phyloP scores from a whole-genome alignment of 345 rosid genomes.

The Moricandia arvensis region DNA sequence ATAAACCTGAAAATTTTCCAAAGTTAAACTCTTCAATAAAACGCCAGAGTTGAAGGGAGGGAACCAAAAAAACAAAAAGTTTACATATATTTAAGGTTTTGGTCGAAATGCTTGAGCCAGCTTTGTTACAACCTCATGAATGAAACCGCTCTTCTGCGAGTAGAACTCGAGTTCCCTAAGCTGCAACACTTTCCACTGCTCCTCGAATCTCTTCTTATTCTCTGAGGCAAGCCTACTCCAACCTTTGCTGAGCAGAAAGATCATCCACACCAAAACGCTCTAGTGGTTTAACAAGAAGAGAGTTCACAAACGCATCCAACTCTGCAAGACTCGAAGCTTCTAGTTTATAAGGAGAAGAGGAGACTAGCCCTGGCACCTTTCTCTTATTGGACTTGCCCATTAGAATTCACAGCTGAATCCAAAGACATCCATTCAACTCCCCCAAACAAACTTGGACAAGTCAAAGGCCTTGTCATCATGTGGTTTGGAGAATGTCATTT shows the following conservation, averaged over 20 bases:
- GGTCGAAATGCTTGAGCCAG: conserved; percentile 21
- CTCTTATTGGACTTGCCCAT: not conserved
- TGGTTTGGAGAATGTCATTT: conserved; percentile 24
- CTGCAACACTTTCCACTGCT: conserved; percentile 32
- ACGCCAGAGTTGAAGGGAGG: not conserved
- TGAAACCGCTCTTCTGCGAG: conserved; percentile 23
- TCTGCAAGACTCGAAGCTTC: not conserved
- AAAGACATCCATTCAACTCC: conserved; percentile 15
- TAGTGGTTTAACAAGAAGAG: conserved; percentile 7
- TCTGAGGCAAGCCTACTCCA: conserved; percentile 14
- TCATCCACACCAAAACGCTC: conserved; percentile 28
- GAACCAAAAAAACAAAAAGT: too few species aligned
- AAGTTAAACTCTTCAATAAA: conserved; percentile 15
- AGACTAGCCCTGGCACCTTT: too few species aligned
- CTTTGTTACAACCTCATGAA: conserved; percentile 21
- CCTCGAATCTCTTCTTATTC: conserved; percentile 32
- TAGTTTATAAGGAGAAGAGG: conserved; percentile 8
- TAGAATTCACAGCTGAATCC: conserved; percentile 11
- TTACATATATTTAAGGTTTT: too few species aligned
- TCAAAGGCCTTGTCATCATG: conserved; percentile 41
- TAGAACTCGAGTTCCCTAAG: conserved; percentile 7
- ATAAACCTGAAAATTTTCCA: conserved; percentile 28
- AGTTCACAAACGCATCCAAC: not conserved
- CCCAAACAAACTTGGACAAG: conserved; percentile 43
- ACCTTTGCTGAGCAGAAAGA: conserved; percentile 21